Percentiles rank a stretch among this genome's conserved stretches.
Evolutionary conservation across 179 eudicot species (phyloP).

Genomic region (Silene noctiflora): DNA sequence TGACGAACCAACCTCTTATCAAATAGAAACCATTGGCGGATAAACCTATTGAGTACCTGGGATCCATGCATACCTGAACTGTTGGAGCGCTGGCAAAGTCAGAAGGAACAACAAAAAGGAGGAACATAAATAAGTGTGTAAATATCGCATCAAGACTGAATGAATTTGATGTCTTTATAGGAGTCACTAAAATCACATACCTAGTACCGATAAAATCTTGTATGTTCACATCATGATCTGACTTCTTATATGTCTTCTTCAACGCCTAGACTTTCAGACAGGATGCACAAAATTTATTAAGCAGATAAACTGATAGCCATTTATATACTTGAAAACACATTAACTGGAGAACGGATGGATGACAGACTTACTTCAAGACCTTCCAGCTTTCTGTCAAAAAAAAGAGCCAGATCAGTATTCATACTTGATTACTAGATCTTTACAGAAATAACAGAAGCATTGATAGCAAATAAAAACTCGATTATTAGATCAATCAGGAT

Average conservation of each 20-base stretch:
- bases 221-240: constrained; percentile 46
- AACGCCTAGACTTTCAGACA: constrained; percentile 46
- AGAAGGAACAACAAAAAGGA: constrained; percentile 9
- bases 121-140: neutral
- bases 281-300: no score
- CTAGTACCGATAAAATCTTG: constrained; percentile 42
- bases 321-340: neutral
- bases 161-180: no score
- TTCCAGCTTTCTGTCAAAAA: constrained; percentile 45
- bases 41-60: no score
- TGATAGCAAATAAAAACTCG: no score
- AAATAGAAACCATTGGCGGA: no score
- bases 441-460: no score
- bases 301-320: constrained; percentile 11
- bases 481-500: neutral
- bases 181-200: constrained; percentile 32
- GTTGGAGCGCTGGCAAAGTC: constrained; percentile 36
- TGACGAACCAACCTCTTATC: no score
- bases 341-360: constrained; percentile 4
- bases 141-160: neutral
- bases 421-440: no score
- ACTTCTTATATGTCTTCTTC: constrained; percentile 47
- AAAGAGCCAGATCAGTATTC: neutral
- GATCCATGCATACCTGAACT: constrained; percentile 42
- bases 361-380: constrained; percentile 46